Evolutionary conservation across 2,329 filamentous ascomycete genomes (phyloP).

Genomic region (Nemania abortiva): DNA sequence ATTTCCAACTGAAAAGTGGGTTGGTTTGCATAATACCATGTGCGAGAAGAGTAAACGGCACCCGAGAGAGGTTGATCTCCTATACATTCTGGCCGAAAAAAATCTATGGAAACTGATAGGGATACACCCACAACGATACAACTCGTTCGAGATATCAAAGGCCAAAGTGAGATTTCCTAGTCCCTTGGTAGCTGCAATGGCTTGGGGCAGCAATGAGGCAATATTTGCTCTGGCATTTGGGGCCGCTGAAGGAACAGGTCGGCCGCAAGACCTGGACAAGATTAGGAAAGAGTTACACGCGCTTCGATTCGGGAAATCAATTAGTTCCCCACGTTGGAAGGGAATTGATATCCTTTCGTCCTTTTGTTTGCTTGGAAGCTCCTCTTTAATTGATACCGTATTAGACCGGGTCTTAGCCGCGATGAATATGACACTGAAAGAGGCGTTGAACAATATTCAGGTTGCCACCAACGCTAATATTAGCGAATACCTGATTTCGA

Average conservation of each 20-base stretch:
- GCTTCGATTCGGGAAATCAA: conserved; percentile 3
- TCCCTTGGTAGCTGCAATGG: conserved; percentile 30
- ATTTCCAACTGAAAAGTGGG: conserved; percentile 26
- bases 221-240: conserved; percentile 16
- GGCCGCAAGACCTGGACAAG: background rate
- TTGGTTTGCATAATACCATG: conserved; percentile 25
- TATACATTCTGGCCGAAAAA: conserved; percentile 40
- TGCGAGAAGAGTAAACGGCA: conserved; percentile 27
- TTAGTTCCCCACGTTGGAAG: background rate
- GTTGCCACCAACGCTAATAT: background rate
- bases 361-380: background rate
- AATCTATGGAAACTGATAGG: conserved; percentile 28
- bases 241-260: background rate
- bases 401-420: background rate
- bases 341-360: background rate
- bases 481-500: background rate
- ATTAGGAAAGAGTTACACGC: conserved; percentile 10
- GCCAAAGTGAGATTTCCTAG: conserved; percentile 14
- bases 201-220: conserved; percentile 24
- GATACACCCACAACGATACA: conserved; percentile 16
- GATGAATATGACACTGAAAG: background rate
- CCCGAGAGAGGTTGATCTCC: conserved; percentile 15
- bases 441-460: background rate
- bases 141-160: background rate
- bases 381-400: conserved; percentile 1